Evolutionary conservation across 176 grass and related monocot genomes (phyloP), one percentile per base, ranked within the genome.

Genomic region (Bromus sterilis): DNA sequence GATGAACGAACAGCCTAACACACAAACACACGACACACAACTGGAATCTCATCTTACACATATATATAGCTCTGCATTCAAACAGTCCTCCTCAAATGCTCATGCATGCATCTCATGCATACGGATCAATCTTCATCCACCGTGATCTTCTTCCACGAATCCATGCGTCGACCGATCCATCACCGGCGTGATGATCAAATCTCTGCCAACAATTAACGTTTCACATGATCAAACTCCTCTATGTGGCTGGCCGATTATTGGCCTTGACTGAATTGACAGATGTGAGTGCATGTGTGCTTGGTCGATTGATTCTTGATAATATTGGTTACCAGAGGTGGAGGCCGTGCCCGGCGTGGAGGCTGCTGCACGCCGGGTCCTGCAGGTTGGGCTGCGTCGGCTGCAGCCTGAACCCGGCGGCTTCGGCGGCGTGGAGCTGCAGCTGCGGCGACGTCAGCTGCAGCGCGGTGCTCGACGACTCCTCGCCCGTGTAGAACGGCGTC

Each of bases 321-420:
- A 32, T 36, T 35, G 18, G 68, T 71, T 91, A 93, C 93, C 90
- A 97, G 41, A 97, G 94, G 72, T 97, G 91, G 56, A 97, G 91
- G 83, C 83, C 84, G 49, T 91, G 91, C 79, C 88, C 79, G 66
- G 66, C 83, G 20, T 87, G 87, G 83, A 91, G 73, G 81, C 66
- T 76, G 78, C 69, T 76, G 84, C 78, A 90, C 7, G 69, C 70
- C 30, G 80, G 80, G 40, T 97, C 88, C 80, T 97, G 93, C 77
- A 97, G 88, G 86, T 97, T 97, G 42, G 93, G 93, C 66, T 97
- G 93, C 44, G 85, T 89, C 1, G 93, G 93, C 91, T 97, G 93
- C 21, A 93, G 91, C 44, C 93, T 86, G 84, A 86, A 97, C 16
- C 79, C 81, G 20, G 56, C 78, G 40, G 32, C 49, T 11, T 32